These are phyloP conservation scores for Fusarium phyllophilum DNA, from an alignment of 2,329 filamentous ascomycete species.

Conservation along the genomic window DNA sequence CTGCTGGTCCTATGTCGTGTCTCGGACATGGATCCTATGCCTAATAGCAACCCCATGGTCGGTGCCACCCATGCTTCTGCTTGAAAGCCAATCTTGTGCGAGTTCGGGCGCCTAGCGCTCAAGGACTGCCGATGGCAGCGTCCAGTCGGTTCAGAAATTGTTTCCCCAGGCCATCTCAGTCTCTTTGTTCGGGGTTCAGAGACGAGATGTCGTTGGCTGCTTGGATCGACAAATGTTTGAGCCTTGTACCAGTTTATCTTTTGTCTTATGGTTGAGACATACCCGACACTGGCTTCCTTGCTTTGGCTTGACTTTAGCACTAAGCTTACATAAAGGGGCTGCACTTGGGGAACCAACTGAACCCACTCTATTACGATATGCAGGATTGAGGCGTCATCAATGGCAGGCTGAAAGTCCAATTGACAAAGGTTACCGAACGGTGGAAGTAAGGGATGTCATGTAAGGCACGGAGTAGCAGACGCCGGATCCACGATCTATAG, in stretches of 20 bases:
- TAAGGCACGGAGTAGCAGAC: neutral
- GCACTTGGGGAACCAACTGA: neutral
- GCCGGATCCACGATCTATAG: conserved; percentile 1
- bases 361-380: conserved; percentile 20
- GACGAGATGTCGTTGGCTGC: neutral
- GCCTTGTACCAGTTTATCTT: neutral
- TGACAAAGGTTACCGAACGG: neutral
- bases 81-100: conserved; percentile 18
- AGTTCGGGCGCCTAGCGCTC: conserved; percentile 31
- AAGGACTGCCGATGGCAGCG: conserved; percentile 37
- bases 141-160: neutral
- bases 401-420: neutral
- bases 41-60: conserved; percentile 41
- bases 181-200: neutral
- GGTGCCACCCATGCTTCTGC: conserved; percentile 42
- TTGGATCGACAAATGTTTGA: neutral
- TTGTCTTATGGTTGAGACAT: neutral
- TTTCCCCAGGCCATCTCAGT: neutral
- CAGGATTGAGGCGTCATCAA: conserved; percentile 16
- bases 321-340: conserved; percentile 19
- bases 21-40: conserved; percentile 37
- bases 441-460: conserved; percentile 12
- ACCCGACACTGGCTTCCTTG: neutral
- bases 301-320: neutral
- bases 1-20: conserved; percentile 20